Conservation (phyloP, 2,329 filamentous ascomycete genomes). For the Leptographium procerum region DNA sequence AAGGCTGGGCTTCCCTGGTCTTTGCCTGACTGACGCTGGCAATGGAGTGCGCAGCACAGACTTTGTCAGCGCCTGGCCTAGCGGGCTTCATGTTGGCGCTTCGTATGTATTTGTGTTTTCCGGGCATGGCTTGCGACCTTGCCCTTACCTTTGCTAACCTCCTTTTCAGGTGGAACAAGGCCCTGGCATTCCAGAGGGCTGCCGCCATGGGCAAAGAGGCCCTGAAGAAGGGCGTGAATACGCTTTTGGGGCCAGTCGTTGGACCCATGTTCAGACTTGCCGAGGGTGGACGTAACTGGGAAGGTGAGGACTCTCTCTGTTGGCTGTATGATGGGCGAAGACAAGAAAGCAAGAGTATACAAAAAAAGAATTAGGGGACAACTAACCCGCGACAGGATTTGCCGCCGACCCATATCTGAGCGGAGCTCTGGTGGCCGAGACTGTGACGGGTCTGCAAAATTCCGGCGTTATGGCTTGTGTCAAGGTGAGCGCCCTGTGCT, state of each 20-base stretch:
- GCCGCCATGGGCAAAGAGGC: conserved; percentile 68
- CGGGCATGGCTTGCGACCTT: too few species aligned
- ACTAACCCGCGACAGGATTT: not conserved
- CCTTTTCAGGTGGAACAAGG: conserved; percentile 51
- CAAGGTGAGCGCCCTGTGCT: conserved; percentile 38
- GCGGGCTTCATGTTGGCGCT: conserved; percentile 28
- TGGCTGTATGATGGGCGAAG: not conserved
- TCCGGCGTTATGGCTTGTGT: conserved; percentile 59
- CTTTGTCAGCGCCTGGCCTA: conserved; percentile 28
- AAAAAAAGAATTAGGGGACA: not conserved
- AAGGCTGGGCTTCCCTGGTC: conserved; percentile 27
- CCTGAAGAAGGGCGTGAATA: conserved; percentile 64
- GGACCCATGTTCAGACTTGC: conserved; percentile 51
- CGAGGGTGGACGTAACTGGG: conserved; percentile 38
- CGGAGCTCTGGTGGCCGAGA: conserved; percentile 32
- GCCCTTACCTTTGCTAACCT: not conserved
- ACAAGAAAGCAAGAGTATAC: not conserved
- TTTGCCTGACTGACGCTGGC: conserved; percentile 31
- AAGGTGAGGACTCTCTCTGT: not conserved
- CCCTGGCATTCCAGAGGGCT: conserved; percentile 55
- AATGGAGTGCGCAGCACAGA: conserved; percentile 30
- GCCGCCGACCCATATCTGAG: conserved; percentile 51
- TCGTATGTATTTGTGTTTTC: conserved; percentile 16
- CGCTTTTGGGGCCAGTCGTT: conserved; percentile 66
- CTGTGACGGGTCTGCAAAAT: conserved; percentile 58